Percentiles rank a stretch among this genome's conserved stretches.
Conservation (phyloP, 139 green algal genomes). For the Chlorella vulgaris region DNA sequence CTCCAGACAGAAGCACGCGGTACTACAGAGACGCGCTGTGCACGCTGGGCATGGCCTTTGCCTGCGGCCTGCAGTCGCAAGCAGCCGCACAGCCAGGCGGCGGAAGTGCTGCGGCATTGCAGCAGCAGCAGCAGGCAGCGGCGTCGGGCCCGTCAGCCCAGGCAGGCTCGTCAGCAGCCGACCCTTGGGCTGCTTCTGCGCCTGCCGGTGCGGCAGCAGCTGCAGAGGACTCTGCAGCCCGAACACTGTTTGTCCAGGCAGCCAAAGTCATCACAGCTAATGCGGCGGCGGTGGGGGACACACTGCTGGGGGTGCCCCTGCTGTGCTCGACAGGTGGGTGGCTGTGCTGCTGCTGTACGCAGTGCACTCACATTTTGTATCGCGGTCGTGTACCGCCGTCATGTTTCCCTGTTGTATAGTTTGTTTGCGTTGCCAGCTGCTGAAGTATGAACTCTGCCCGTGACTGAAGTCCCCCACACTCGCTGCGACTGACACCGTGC, state of each 20-base stretch:
- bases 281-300: slow-evolving; percentile 73
- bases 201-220: neutral
- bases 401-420: too few relatives aligned
- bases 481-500: too few relatives aligned
- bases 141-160: neutral
- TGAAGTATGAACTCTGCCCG: too few relatives aligned
- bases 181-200: neutral
- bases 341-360: neutral
- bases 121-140: neutral
- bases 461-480: too few relatives aligned
- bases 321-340: slow-evolving; percentile 68
- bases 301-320: slow-evolving; percentile 80
- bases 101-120: too few relatives aligned
- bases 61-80: slow-evolving; percentile 47
- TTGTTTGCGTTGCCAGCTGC: too few relatives aligned
- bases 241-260: slow-evolving; percentile 61
- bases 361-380: neutral
- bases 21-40: slow-evolving; percentile 76
- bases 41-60: slow-evolving; percentile 73
- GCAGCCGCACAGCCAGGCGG: too few relatives aligned
- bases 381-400: too few relatives aligned
- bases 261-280: slow-evolving; percentile 83
- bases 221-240: slow-evolving; percentile 15
- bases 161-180: neutral
- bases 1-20: slow-evolving; percentile 61